Percentiles rank a stretch among this genome's conserved stretches.
phyloP scores from a whole-genome alignment of 1,139 yeast genomes.

The Geotrichum histeridarum region DNA sequence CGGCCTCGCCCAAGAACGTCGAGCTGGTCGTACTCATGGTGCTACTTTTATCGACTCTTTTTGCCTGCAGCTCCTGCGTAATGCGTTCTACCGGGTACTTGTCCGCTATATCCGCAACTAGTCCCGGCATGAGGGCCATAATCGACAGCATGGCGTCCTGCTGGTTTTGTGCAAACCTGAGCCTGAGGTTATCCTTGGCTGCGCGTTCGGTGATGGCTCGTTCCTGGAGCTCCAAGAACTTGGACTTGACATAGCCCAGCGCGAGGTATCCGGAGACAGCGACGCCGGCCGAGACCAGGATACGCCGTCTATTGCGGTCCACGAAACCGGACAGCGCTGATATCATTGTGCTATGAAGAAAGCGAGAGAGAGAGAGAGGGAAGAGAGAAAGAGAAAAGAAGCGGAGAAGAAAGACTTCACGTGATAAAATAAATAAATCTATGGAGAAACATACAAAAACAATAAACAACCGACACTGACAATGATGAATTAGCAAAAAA shows the following conservation, averaged over 20 bases:
- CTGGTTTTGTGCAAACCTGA: slow-evolving; percentile 83
- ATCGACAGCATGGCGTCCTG: slow-evolving; percentile 84
- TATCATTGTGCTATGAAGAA: slow-evolving; percentile 39
- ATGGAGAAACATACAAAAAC: neutral
- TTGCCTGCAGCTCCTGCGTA: slow-evolving; percentile 63
- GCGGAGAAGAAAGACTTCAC: neutral
- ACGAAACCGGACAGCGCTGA: slow-evolving; percentile 50
- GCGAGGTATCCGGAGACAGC: slow-evolving; percentile 56
- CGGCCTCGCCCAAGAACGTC: slow-evolving; percentile 4
- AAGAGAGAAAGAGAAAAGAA: neutral
- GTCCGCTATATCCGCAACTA: slow-evolving; percentile 59
- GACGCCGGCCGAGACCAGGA: slow-evolving; percentile 54
- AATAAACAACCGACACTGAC: neutral
- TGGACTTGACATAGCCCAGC: slow-evolving; percentile 53
- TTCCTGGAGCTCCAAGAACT: slow-evolving; percentile 62
- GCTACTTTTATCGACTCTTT: slow-evolving; percentile 41
- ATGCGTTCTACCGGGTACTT: slow-evolving; percentile 67
- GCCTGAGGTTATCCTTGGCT: slow-evolving; percentile 54
- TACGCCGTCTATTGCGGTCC: slow-evolving; percentile 57
- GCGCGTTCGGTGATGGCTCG: slow-evolving; percentile 67
- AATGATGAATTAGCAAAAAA: neutral
- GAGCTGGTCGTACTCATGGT: slow-evolving; percentile 23
- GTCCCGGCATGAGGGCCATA: slow-evolving; percentile 74
- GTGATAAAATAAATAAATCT: neutral
- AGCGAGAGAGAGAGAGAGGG: neutral